Percentiles rank a stretch among this genome's conserved stretches.
These are phyloP conservation scores for Macadamia tetraphylla DNA, from an alignment of 164 flowering plant species.

Conservation along the genomic window DNA sequence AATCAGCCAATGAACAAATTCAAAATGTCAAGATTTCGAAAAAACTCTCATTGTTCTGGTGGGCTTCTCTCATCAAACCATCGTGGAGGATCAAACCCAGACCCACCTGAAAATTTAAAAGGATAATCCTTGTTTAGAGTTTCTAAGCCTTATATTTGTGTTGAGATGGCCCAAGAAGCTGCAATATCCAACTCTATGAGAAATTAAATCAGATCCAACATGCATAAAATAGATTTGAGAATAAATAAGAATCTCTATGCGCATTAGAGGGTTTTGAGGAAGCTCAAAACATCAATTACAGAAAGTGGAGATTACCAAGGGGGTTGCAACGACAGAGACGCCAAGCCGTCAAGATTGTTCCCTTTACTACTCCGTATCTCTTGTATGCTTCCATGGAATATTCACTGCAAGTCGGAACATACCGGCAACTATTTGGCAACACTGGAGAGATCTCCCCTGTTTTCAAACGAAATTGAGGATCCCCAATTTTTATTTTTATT, in stretches of 20 bases:
- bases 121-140: background rate
- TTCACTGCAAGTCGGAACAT: constrained; percentile 89
- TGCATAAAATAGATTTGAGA: background rate
- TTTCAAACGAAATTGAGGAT: background rate
- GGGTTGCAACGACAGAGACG: constrained; percentile 99
- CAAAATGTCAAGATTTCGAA: background rate
- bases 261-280: background rate
- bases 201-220: background rate
- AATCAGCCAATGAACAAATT: too few species aligned
- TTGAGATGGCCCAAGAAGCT: background rate
- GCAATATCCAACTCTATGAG: background rate
- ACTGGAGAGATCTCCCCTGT: constrained; percentile 92
- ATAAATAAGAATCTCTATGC: background rate
- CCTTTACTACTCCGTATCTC: constrained; percentile 80
- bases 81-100: constrained; percentile 93
- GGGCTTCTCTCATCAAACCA: constrained; percentile 78
- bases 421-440: constrained; percentile 83
- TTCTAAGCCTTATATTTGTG: background rate
- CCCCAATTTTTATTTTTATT: too few species aligned
- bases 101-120: constrained; percentile 53
- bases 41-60: constrained; percentile 25
- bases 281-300: background rate
- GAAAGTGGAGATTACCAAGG: constrained; percentile 40
- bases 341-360: constrained; percentile 84
- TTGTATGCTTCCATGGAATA: constrained; percentile 94